These are phyloP conservation scores for Tilletia horrida DNA, from an alignment of 1,284 basidiomycete genomes.

Conservation along the genomic window DNA sequence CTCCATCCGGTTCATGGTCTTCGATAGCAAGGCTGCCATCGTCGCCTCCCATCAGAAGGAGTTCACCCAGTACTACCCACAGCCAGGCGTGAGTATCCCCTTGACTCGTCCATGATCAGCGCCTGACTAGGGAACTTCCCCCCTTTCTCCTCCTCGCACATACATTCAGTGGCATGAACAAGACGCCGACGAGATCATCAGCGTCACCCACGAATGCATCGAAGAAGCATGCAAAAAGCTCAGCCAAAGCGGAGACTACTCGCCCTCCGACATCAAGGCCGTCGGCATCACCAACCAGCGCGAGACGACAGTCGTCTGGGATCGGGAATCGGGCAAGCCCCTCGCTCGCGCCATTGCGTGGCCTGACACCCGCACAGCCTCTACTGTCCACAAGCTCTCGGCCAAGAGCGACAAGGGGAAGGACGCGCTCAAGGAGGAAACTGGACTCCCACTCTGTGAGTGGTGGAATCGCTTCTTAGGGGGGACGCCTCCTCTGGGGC, in stretches of 20 bases:
- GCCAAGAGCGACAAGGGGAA: slow-evolving; percentile 73
- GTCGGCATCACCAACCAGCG: slow-evolving; percentile 98
- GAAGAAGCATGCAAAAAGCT: slow-evolving; percentile 64
- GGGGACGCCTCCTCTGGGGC: no score
- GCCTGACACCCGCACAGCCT: slow-evolving; percentile 87
- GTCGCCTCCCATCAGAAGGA: slow-evolving; percentile 75
- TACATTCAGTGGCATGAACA: slow-evolving; percentile 95
- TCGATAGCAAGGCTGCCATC: slow-evolving; percentile 83
- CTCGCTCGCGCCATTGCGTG: slow-evolving; percentile 86
- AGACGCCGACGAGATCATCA: slow-evolving; percentile 77
- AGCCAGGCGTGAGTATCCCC: slow-evolving; percentile 41
- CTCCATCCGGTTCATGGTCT: slow-evolving; percentile 89
- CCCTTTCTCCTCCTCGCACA: slow-evolving; percentile 74
- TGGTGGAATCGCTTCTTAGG: neutral
- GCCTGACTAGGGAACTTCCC: no score
- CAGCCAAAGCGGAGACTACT: slow-evolving; percentile 67
- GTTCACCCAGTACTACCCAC: slow-evolving; percentile 51
- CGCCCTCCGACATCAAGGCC: slow-evolving; percentile 77
- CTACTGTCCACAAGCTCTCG: slow-evolving; percentile 74
- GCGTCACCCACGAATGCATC: slow-evolving; percentile 75
- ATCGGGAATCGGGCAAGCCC: slow-evolving; percentile 79
- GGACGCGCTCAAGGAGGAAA: slow-evolving; percentile 61
- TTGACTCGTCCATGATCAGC: no score
- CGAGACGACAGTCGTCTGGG: slow-evolving; percentile 94
- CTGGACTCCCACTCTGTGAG: slow-evolving; percentile 38